A percentile compares a stretch with the other conserved stretches of the same genome.
phyloP scores from a whole-genome alignment of 2,329 filamentous ascomycete genomes.

The Elsinoe necatrix region DNA sequence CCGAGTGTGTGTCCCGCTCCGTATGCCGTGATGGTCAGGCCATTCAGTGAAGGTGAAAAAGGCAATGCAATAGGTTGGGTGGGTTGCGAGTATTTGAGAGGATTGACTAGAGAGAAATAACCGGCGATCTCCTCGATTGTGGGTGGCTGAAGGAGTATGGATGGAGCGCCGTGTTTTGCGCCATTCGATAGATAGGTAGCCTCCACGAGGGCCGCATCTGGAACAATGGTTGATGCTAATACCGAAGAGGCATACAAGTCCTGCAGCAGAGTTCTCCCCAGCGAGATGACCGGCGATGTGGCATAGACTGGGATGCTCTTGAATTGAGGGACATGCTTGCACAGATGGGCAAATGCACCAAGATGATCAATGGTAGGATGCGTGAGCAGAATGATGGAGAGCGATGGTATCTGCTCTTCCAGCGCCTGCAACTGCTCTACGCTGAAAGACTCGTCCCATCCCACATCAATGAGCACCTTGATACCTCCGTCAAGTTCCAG shows the following conservation, averaged over 20 bases:
- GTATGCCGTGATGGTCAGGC: slow-evolving; percentile 90
- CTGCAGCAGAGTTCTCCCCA: slow-evolving; percentile 82
- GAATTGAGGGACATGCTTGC: slow-evolving; percentile 90
- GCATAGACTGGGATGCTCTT: slow-evolving; percentile 89
- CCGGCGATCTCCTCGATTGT: slow-evolving; percentile 80
- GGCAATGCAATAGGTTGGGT: slow-evolving; percentile 81
- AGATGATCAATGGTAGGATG: slow-evolving; percentile 88
- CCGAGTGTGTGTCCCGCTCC: slow-evolving; percentile 93
- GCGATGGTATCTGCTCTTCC: slow-evolving; percentile 62
- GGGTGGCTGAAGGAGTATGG: slow-evolving; percentile 59
- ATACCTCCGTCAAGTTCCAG: slow-evolving; percentile 93
- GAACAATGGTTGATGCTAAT: slow-evolving; percentile 76
- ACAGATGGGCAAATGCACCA: slow-evolving; percentile 90
- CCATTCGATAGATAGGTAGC: slow-evolving; percentile 47
- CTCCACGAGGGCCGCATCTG: slow-evolving; percentile 62
- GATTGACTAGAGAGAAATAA: slow-evolving; percentile 85
- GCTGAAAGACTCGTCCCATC: slow-evolving; percentile 92
- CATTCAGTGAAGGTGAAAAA: slow-evolving; percentile 80
- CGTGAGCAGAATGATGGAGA: slow-evolving; percentile 89
- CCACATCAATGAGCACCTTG: slow-evolving; percentile 88
- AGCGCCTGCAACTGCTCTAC: slow-evolving; percentile 72
- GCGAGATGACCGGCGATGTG: slow-evolving; percentile 83
- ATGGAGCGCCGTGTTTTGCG: slow-evolving; percentile 40
- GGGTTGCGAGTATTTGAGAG: slow-evolving; percentile 93
- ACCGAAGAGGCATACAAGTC: slow-evolving; percentile 88